Base-by-base conservation (phyloP, 2,329 filamentous ascomycete genomes). In the Monosporascus sp. region DNA sequence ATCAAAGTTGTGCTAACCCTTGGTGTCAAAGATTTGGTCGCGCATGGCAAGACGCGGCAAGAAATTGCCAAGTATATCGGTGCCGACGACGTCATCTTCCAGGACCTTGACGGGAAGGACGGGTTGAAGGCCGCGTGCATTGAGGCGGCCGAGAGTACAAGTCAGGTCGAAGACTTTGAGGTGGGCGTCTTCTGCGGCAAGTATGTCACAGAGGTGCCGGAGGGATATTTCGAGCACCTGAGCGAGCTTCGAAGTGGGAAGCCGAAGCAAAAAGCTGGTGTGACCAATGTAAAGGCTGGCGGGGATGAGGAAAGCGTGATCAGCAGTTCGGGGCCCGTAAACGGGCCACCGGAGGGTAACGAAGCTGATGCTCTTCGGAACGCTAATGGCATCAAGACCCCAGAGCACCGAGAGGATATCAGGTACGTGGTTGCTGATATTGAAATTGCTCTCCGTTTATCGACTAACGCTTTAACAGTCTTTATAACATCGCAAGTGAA, bases 171-270 rank as follows among this genome's bases (percentile, higher is more conserved):
- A 45, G 43, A 45, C 43, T 97, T 97, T 60, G 93, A 97, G 68
- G 85, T 95, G 2, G 92, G 93, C 51, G 92, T 97, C 8, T 97
- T 97, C 74, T 91, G 86, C 65, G 93, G 93, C 46, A 84, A 85
- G 58, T 97, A 97, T 70, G 79, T 89, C 56, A 97, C 93, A 0
- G 84, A 84, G 0, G 88, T 97, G 2, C 82, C 87, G 1, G 80
- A 85, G 7, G 85, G 81, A 38, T 97, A 97, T 73, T 94, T 97
- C 61, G 84, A 89, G 60, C 89, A 91, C 63, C 77, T 95, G 5
- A 86, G 89, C 70, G 75, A 79, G 54, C 72, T 91, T 19, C 79
- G 89, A 51, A 88, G 87, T 47, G 85, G 89, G 69, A 86, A 82
- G 57, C 77, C 80, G 58, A 88, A 88, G 70, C 47, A 69, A 19